Conservation (phyloP, 352 stramenopile species). For the Phytophthora boehmeriae region DNA sequence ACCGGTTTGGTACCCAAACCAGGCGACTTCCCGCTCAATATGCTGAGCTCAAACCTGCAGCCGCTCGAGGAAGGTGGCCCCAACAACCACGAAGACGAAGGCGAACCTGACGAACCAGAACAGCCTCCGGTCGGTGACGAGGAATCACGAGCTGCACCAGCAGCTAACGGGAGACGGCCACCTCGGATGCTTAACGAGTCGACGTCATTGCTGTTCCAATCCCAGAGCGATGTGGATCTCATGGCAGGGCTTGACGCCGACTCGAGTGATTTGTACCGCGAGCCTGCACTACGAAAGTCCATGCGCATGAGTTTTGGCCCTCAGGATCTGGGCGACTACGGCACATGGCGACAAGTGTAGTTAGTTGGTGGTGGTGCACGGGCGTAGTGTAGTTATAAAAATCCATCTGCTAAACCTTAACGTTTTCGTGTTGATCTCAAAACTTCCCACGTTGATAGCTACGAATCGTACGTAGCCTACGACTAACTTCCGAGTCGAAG, state of each 20-base stretch:
- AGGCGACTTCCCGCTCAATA: constrained; percentile 26
- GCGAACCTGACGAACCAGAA: constrained; percentile 25
- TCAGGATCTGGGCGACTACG: constrained; percentile 48
- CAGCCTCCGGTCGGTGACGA: constrained; percentile 35
- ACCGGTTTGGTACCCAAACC: constrained; percentile 10
- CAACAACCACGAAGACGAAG: constrained; percentile 9
- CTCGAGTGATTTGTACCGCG: constrained; percentile 77
- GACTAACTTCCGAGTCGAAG: too few relatives aligned
- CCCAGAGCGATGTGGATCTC: constrained; percentile 36
- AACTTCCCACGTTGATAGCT: too few relatives aligned
- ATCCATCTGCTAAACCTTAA: too few relatives aligned
- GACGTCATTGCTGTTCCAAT: constrained; percentile 45
- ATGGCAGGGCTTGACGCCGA: constrained; percentile 36
- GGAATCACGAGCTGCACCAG: constrained; percentile 22
- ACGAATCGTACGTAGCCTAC: too few relatives aligned
- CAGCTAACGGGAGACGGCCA: constrained; percentile 3
- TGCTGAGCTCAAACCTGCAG: constrained; percentile 27
- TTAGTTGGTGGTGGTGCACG: neutral
- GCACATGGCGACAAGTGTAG: constrained; percentile 48
- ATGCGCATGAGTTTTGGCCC: constrained; percentile 53
- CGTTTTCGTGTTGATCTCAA: too few relatives aligned
- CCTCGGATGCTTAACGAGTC: constrained; percentile 37
- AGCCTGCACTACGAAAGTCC: constrained; percentile 62
- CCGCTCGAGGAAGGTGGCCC: constrained; percentile 22
- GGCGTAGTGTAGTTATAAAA: too few relatives aligned